Base-by-base conservation (phyloP, 345 rosid genomes). In the Linum trigynum region DNA sequence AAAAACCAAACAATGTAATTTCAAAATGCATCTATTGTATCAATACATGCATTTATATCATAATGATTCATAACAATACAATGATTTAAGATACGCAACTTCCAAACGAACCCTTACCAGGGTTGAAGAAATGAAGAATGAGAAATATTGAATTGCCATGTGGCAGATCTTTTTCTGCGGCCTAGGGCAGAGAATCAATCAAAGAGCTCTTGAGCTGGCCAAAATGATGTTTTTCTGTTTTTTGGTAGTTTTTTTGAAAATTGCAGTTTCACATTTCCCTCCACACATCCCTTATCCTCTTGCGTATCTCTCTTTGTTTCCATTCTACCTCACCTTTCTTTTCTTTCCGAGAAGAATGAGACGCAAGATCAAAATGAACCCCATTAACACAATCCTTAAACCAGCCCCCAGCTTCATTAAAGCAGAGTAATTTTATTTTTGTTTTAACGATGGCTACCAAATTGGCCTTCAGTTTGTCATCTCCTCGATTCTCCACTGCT, bases 381-480 rank as follows among this genome's bases (percentile, higher is more conserved):
- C 64, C 42, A 17, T 60, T 40, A 60, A 53, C 65, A 35, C 23
- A 10, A 57, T 59, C 15, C 48, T 51, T 23, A 64, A 15, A 45
- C 51, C 64, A 23, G 32, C 32, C 32, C 32, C 32, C 32, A 23
- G 32, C 7, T 14, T 37, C n/a, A 16, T 36, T 39, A 35, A n/a
- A 56, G 58, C 53, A 8, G 37, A 65, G 38, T 11, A 17, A 11
- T 10, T 5, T 38, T 65, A 0, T 23, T 23, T 23, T 17, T 2
- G 36, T 5, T 38, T 60, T 55, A 57, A 66, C 69, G 59, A 83
- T 82, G 82, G 82, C 82, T 59, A 55, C 61, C 83, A 86, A 86
- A 72, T 68, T 86, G 70, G 80, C 84, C 40, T 78, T 85, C 74
- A 75, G 81, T 71, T 69, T 84, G 65, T 62, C 87, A n/a, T 78